These are phyloP conservation scores for Ceratobasidium sp. DNA, from an alignment of 1,284 basidiomycete genomes.

Conservation along the genomic window DNA sequence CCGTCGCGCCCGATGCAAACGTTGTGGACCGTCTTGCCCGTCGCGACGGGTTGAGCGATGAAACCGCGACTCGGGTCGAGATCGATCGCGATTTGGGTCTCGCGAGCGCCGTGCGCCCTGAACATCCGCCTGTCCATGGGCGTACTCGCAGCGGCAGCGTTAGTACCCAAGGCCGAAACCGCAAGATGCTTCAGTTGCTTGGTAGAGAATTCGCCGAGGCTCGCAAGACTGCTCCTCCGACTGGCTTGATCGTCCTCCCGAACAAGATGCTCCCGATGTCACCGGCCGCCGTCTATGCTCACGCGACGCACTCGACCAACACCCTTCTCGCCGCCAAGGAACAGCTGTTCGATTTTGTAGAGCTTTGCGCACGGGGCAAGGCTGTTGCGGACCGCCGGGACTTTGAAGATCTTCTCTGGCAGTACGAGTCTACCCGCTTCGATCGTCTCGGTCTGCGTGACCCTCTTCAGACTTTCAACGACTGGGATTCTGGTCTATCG, in stretches of 20 bases:
- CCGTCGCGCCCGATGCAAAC: slow-evolving; percentile 21
- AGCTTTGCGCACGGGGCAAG: slow-evolving; percentile 31
- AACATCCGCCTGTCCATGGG: neutral
- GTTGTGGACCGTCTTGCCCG: neutral
- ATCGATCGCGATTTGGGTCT: slow-evolving; percentile 24
- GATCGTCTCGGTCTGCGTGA: slow-evolving; percentile 38
- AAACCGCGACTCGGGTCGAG: slow-evolving; percentile 21
- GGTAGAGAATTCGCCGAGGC: slow-evolving; percentile 38
- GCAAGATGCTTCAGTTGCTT: slow-evolving; percentile 39
- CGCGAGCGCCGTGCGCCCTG: neutral
- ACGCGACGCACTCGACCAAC: slow-evolving; percentile 44
- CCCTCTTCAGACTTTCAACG: slow-evolving; percentile 30
- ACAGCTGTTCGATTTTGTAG: slow-evolving; percentile 39
- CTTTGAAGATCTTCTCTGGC: slow-evolving; percentile 40
- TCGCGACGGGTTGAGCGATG: slow-evolving; percentile 28
- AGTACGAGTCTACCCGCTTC: slow-evolving; percentile 41
- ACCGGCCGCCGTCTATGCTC: slow-evolving; percentile 37
- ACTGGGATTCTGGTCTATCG: slow-evolving; percentile 36
- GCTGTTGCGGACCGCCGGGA: slow-evolving; percentile 39
- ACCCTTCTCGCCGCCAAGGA: slow-evolving; percentile 37
- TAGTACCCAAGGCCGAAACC: slow-evolving; percentile 12
- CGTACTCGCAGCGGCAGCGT: slow-evolving; percentile 10
- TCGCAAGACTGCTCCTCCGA: slow-evolving; percentile 29
- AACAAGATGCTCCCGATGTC: slow-evolving; percentile 45
- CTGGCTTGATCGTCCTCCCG: slow-evolving; percentile 34